A percentile compares a stretch with the other conserved stretches of the same genome.
Evolutionary conservation across 2,329 filamentous ascomycete species (phyloP).

Genomic region (Aspergillus sp.): DNA sequence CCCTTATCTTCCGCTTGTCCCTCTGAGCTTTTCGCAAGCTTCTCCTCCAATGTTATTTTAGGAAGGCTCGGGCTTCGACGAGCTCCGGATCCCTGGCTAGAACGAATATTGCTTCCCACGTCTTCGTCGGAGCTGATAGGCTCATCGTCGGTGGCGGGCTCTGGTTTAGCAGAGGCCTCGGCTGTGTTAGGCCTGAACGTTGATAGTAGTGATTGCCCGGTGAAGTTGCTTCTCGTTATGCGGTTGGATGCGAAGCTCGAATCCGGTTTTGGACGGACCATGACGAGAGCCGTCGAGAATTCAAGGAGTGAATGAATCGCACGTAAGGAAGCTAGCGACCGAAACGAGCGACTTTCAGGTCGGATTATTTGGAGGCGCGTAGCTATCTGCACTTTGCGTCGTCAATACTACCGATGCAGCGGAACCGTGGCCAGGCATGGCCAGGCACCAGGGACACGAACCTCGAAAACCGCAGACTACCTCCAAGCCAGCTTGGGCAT

Average conservation of each 20-base stretch:
- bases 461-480: no score
- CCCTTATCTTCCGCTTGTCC: slow-evolving; percentile 1
- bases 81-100: slow-evolving; percentile 5
- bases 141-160: slow-evolving; percentile 33
- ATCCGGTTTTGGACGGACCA: slow-evolving; percentile 18
- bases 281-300: not conserved
- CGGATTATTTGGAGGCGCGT: no score
- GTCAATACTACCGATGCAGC: no score
- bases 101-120: slow-evolving; percentile 7
- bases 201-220: slow-evolving; percentile 20
- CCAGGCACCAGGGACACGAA: no score
- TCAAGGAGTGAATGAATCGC: not conserved
- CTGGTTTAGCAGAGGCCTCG: slow-evolving; percentile 7
- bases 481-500: no score
- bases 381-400: no score
- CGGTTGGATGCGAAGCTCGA: slow-evolving; percentile 25
- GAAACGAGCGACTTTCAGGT: no score
- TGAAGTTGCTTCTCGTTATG: slow-evolving; percentile 19
- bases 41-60: slow-evolving; percentile 21
- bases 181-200: slow-evolving; percentile 15
- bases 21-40: slow-evolving; percentile 12
- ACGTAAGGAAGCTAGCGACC: not conserved
- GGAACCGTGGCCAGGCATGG: no score
- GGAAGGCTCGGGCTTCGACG: slow-evolving; percentile 1
- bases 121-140: slow-evolving; percentile 36